A percentile compares a stretch with the other conserved stretches of the same genome.
These are phyloP conservation scores for Aspergillus arachidicola DNA, from an alignment of 2,329 filamentous ascomycete genomes.

Conservation along the genomic window DNA sequence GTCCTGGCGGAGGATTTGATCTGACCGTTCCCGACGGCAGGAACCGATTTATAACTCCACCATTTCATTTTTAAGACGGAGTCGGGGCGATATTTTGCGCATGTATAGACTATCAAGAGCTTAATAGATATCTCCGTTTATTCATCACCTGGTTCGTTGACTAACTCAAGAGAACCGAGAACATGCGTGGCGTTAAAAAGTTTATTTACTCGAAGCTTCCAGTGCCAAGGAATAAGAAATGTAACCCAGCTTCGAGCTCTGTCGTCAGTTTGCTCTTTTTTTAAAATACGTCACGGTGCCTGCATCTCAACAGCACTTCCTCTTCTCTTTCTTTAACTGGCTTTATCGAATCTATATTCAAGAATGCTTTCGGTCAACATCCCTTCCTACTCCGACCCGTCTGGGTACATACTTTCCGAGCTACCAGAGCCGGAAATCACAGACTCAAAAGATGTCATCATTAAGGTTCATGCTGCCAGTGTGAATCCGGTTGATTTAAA, in stretches of 20 bases:
- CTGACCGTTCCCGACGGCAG: not conserved
- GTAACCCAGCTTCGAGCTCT: not conserved
- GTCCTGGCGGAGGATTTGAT: constrained; percentile 1
- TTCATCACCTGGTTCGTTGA: not conserved
- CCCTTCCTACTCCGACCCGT: constrained; percentile 22
- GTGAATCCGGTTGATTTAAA: constrained; percentile 52
- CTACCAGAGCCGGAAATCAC: constrained; percentile 22
- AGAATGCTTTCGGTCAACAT: constrained; percentile 24
- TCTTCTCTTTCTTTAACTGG: not conserved
- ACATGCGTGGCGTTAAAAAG: not conserved
- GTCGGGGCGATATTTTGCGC: not conserved
- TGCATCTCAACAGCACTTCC: not conserved
- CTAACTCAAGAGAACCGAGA: not conserved
- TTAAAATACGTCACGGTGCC: not conserved
- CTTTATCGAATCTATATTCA: not conserved
- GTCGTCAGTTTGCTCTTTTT: not conserved
- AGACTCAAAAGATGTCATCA: constrained; percentile 29
- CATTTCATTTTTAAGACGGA: not conserved
- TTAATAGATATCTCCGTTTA: not conserved
- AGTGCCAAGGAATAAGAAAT: not conserved
- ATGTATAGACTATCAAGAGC: not conserved
- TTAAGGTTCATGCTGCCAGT: constrained; percentile 48
- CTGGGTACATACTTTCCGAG: constrained; percentile 23
- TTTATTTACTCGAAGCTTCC: not conserved
- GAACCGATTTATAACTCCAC: not conserved